phyloP scores from a whole-genome alignment of 192 early-diverging fungal genomes.

The Mortierella alpina region DNA sequence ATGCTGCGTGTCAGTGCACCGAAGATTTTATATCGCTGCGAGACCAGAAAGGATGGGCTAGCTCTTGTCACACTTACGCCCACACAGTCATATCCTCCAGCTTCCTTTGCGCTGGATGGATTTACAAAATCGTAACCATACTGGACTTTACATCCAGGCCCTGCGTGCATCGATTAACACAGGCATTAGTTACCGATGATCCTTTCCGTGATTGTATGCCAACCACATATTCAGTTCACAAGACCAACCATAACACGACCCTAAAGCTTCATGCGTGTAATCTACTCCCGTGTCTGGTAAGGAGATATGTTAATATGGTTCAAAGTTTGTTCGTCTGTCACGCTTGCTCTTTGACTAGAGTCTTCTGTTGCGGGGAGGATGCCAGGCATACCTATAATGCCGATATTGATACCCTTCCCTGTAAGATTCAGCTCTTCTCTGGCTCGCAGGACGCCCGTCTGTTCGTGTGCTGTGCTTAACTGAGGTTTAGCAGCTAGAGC shows the following conservation, averaged over 20 bases:
- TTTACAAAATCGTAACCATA: slow-evolving; percentile 72
- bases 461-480: slow-evolving; percentile 54
- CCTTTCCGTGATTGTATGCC: too few species aligned
- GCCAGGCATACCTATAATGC: slow-evolving; percentile 57
- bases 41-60: too few species aligned
- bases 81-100: slow-evolving; percentile 40
- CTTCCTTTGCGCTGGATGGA: background rate
- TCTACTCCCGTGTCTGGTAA: slow-evolving; percentile 61
- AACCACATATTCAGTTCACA: background rate
- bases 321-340: background rate
- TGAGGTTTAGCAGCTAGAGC: slow-evolving; percentile 13
- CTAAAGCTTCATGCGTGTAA: slow-evolving; percentile 71
- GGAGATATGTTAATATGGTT: background rate
- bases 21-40: too few species aligned
- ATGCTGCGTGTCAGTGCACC: background rate
- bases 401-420: slow-evolving; percentile 53
- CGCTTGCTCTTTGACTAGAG: background rate
- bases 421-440: slow-evolving; percentile 31
- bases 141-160: slow-evolving; percentile 66
- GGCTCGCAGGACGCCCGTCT: slow-evolving; percentile 51
- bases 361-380: too few species aligned
- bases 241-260: slow-evolving; percentile 65
- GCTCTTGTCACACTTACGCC: slow-evolving; percentile 16
- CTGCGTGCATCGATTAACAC: background rate
- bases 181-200: too few species aligned